Evolutionary conservation across 345 rosid species (phyloP).

Genomic region (Heritiera littoralis): DNA sequence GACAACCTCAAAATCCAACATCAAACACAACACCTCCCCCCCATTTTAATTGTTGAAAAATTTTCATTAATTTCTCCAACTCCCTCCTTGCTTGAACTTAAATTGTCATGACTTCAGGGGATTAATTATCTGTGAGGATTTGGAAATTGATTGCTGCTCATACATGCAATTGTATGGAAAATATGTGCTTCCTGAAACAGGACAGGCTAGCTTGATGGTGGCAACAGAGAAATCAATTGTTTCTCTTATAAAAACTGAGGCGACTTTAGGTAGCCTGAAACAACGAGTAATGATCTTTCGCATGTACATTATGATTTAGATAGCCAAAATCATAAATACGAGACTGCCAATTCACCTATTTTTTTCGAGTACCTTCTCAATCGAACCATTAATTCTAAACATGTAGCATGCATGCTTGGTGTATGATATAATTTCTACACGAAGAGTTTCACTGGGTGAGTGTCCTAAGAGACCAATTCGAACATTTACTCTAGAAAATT

Average conservation of each 20-base stretch:
- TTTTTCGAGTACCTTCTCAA: neutral
- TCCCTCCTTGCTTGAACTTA: neutral
- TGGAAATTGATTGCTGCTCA: neutral
- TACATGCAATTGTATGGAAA: too few species aligned
- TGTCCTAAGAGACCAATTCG: too few species aligned
- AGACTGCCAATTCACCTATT: neutral
- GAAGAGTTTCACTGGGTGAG: too few species aligned
- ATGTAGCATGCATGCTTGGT: neutral
- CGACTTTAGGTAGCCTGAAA: neutral
- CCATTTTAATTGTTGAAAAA: neutral
- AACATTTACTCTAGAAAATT: too few species aligned
- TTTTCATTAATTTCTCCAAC: neutral
- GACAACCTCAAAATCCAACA: conserved; percentile 19
- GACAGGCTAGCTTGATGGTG: neutral
- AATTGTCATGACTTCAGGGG: neutral
- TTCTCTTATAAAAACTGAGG: neutral
- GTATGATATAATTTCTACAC: too few species aligned
- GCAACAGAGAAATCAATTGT: neutral
- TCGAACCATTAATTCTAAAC: neutral
- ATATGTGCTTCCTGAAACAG: neutral
- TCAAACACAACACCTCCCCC: neutral
- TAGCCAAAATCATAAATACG: neutral
- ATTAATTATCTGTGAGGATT: neutral
- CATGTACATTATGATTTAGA: neutral
- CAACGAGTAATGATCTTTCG: neutral